A percentile compares a stretch with the other conserved stretches of the same genome.
These are phyloP conservation scores for Fusarium aywerte DNA, from an alignment of 2,329 filamentous ascomycete species.

Conservation along the genomic window DNA sequence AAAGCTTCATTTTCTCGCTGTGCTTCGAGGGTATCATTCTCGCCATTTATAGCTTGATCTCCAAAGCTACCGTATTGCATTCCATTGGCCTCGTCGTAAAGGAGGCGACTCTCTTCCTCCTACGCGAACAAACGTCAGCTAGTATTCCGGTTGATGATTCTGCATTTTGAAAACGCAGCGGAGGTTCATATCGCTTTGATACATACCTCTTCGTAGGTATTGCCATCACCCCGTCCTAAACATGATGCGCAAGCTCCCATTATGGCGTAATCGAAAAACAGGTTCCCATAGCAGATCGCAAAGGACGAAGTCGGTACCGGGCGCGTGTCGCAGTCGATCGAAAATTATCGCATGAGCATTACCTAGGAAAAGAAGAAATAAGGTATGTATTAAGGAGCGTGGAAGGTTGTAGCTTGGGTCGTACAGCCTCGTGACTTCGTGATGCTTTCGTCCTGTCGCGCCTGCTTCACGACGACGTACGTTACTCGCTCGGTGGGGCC, in stretches of 20 bases:
- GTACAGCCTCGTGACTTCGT: constrained; percentile 36
- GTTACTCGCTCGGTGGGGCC: constrained; percentile 45
- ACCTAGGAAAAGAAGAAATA: neutral
- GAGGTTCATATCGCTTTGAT: neutral
- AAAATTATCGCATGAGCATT: constrained; percentile 14
- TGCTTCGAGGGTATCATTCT: constrained; percentile 69
- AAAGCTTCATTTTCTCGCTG: constrained; percentile 73
- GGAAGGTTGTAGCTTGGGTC: constrained; percentile 28
- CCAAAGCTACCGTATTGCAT: constrained; percentile 72
- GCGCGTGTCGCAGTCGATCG: constrained; percentile 7
- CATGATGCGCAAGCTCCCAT: constrained; percentile 74
- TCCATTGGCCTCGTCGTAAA: constrained; percentile 70
- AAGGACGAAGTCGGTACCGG: neutral
- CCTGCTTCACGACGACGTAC: constrained; percentile 42
- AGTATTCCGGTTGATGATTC: neutral
- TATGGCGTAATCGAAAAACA: constrained; percentile 36
- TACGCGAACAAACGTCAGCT: constrained; percentile 44
- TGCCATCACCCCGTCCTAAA: constrained; percentile 62
- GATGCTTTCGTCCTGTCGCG: constrained; percentile 38
- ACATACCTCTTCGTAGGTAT: constrained; percentile 66
- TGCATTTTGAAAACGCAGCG: neutral
- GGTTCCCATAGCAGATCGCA: constrained; percentile 39
- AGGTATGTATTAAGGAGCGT: constrained; percentile 29
- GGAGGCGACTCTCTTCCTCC: constrained; percentile 67
- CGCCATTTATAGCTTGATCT: constrained; percentile 63